These are phyloP conservation scores for Exophiala alcalophila DNA, from an alignment of 2,329 filamentous ascomycete genomes.

Conservation along the genomic window DNA sequence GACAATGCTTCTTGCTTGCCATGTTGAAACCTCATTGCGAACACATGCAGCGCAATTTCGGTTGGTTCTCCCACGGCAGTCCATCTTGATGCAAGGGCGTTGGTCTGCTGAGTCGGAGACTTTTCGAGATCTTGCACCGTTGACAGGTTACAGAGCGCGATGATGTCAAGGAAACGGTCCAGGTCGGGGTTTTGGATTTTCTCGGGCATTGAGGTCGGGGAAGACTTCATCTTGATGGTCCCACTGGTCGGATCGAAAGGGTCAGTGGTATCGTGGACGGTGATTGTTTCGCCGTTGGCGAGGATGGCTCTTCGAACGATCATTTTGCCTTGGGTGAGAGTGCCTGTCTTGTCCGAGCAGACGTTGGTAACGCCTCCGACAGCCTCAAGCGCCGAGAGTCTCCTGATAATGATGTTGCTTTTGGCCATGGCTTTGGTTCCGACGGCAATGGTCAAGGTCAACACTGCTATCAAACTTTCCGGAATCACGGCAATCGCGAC, in stretches of 20 bases:
- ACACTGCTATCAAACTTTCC: constrained; percentile 60
- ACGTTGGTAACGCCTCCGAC: constrained; percentile 58
- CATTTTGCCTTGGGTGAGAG: constrained; percentile 91
- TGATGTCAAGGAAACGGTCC: constrained; percentile 55
- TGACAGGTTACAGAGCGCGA: constrained; percentile 56
- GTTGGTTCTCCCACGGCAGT: constrained; percentile 62
- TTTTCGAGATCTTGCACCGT: constrained; percentile 47
- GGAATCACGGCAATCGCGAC: constrained; percentile 61
- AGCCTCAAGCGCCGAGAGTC: constrained; percentile 54
- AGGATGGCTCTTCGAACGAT: constrained; percentile 51
- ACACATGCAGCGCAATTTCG: constrained; percentile 65
- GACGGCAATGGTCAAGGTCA: constrained; percentile 61
- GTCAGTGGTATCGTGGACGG: constrained; percentile 49
- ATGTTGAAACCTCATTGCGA: constrained; percentile 59
- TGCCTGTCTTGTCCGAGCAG: constrained; percentile 86
- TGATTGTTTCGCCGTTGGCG: constrained; percentile 50
- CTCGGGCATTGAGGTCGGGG: constrained; percentile 46
- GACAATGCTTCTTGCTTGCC: constrained; percentile 43
- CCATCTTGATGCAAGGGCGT: constrained; percentile 45
- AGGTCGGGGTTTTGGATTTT: no score
- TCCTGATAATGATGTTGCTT: constrained; percentile 53
- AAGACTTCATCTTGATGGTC: constrained; percentile 45
- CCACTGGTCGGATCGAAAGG: constrained; percentile 56
- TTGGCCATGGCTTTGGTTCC: constrained; percentile 55
- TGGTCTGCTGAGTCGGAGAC: no score